These are phyloP conservation scores for Parascedosporium putredinis DNA, from an alignment of 2,329 filamentous ascomycete genomes.

Conservation along the genomic window DNA sequence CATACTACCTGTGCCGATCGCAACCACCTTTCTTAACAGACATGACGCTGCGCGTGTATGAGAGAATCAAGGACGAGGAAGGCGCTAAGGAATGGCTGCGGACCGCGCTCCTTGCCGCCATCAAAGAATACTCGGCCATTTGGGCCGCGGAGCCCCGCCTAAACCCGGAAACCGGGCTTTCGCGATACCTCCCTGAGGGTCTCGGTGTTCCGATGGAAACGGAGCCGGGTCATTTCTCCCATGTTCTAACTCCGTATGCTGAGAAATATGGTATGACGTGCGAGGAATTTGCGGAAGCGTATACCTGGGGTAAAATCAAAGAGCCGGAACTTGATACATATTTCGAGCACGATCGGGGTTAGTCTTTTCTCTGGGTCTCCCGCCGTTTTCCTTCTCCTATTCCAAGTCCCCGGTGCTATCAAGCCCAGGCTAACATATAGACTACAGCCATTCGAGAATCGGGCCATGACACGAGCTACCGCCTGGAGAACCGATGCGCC, in stretches of 20 bases:
- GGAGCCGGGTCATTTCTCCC: conserved; percentile 75
- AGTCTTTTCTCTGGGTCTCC: neutral
- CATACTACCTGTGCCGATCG: conserved; percentile 89
- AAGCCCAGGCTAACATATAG: neutral
- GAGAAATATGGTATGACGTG: conserved; percentile 77
- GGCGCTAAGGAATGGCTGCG: conserved; percentile 73
- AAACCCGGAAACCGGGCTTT: conserved; percentile 68
- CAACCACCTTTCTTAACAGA: conserved; percentile 96
- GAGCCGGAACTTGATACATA: conserved; percentile 92
- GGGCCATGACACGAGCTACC: conserved; percentile 92
- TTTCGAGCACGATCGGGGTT: conserved; percentile 75
- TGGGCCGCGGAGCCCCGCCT: conserved; percentile 73
- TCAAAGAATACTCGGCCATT: conserved; percentile 91
- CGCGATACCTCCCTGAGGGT: conserved; percentile 75
- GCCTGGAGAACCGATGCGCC: conserved; percentile 77
- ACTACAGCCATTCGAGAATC: conserved; percentile 76
- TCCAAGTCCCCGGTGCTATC: no score
- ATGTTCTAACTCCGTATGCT: conserved; percentile 71
- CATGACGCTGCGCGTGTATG: conserved; percentile 89
- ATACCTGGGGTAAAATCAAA: conserved; percentile 65
- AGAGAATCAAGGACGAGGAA: conserved; percentile 80
- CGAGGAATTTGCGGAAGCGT: conserved; percentile 74
- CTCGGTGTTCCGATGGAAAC: conserved; percentile 85
- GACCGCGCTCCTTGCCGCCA: conserved; percentile 73
- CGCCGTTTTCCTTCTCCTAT: neutral